Conservation (phyloP, 2,329 filamentous ascomycete genomes). For the Fusarium tuaranense region DNA sequence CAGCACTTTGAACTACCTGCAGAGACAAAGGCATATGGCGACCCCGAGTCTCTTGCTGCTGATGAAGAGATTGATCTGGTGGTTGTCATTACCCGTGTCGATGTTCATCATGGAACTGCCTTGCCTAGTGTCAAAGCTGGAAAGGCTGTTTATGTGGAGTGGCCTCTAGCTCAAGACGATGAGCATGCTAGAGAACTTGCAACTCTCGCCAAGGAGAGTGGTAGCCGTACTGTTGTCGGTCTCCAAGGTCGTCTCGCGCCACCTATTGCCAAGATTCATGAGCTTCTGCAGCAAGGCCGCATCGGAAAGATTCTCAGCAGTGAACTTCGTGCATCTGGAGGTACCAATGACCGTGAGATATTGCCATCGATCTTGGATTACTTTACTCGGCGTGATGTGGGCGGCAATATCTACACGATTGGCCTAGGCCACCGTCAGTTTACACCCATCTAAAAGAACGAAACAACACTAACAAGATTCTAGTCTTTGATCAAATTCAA, state of each 20-base stretch:
- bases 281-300: constrained; percentile 56
- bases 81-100: constrained; percentile 65
- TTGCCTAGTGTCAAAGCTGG: constrained; percentile 62
- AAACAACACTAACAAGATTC: background rate
- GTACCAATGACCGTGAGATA: constrained; percentile 48
- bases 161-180: constrained; percentile 64
- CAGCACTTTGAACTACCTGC: constrained; percentile 54
- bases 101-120: constrained; percentile 60
- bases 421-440: constrained; percentile 56
- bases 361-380: constrained; percentile 56
- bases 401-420: constrained; percentile 59
- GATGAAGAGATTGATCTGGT: constrained; percentile 66
- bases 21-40: constrained; percentile 61
- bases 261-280: constrained; percentile 55
- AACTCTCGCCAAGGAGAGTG: constrained; percentile 46
- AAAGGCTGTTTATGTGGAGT: constrained; percentile 67
- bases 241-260: constrained; percentile 64
- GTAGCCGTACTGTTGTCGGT: constrained; percentile 58
- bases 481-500: constrained; percentile 60
- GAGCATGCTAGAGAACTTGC: constrained; percentile 56
- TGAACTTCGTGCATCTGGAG: constrained; percentile 56
- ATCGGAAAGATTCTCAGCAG: constrained; percentile 67
- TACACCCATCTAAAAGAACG: fast-evolving
- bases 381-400: constrained; percentile 60
- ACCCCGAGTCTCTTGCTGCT: constrained; percentile 59